Conservation (phyloP, 2,329 filamentous ascomycete genomes). For the Cytospora paraplurivora region DNA sequence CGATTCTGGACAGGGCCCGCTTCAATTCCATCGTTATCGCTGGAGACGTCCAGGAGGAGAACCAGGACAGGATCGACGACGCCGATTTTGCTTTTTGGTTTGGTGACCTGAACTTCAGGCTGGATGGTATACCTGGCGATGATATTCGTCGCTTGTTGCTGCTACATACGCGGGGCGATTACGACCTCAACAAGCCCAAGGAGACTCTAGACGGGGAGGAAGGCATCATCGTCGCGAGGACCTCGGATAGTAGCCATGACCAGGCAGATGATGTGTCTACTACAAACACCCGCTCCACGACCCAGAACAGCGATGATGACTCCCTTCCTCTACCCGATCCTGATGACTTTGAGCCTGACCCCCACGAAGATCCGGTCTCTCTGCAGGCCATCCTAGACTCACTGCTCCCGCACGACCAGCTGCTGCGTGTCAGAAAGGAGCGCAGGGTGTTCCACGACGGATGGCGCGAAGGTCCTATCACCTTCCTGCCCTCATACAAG, state of each 20-base stretch:
- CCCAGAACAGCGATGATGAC: constrained; percentile 41
- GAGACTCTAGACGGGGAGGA: constrained; percentile 48
- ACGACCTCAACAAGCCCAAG: constrained; percentile 56
- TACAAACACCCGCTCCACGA: constrained; percentile 33
- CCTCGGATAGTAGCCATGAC: constrained; percentile 49
- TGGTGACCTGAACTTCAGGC: constrained; percentile 91
- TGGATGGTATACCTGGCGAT: constrained; percentile 84
- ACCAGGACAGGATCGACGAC: constrained; percentile 73
- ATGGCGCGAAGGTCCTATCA: constrained; percentile 86
- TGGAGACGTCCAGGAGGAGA: constrained; percentile 63
- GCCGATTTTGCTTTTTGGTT: constrained; percentile 97
- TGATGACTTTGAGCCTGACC: constrained; percentile 68
- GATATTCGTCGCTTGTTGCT: constrained; percentile 85
- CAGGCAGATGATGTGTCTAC: constrained; percentile 42
- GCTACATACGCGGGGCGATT: constrained; percentile 79
- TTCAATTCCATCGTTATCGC: constrained; percentile 73
- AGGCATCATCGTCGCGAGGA: constrained; percentile 51
- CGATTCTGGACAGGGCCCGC: constrained; percentile 73
- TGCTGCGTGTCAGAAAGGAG: constrained; percentile 70
- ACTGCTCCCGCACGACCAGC: constrained; percentile 85
- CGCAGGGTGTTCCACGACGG: constrained; percentile 87
- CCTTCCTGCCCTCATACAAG: constrained; percentile 94
- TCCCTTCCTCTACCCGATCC: constrained; percentile 57
- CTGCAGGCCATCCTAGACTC: constrained; percentile 87
- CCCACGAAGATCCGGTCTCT: constrained; percentile 77